These are phyloP conservation scores for Trichoderma hamatum DNA, from an alignment of 2,329 filamentous ascomycete genomes.

Conservation along the genomic window DNA sequence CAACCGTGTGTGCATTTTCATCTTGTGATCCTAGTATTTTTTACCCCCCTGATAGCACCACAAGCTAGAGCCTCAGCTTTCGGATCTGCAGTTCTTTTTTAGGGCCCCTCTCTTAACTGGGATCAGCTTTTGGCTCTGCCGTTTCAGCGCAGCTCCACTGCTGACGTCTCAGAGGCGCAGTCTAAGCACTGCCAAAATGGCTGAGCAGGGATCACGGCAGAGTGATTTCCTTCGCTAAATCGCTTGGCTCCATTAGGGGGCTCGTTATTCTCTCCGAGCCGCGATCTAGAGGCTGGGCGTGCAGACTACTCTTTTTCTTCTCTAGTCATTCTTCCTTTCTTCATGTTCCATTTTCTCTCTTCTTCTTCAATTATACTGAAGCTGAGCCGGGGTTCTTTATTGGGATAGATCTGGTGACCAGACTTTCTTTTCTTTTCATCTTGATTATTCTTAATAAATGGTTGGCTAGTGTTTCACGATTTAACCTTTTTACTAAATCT, in stretches of 20 bases:
- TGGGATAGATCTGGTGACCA: background rate
- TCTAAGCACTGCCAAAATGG: slow-evolving; percentile 18
- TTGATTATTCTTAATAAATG: slow-evolving; percentile 1
- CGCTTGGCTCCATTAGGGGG: slow-evolving; percentile 13
- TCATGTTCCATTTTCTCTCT: background rate
- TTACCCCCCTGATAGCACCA: background rate
- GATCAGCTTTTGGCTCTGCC: background rate
- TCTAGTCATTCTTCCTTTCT: background rate
- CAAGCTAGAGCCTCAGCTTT: slow-evolving; percentile 1
- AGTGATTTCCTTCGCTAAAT: background rate
- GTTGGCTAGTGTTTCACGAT: slow-evolving; percentile 1
- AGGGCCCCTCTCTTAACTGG: background rate
- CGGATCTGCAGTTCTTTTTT: slow-evolving; percentile 10
- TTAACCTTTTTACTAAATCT: background rate
- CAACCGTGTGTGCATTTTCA: background rate
- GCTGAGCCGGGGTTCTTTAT: background rate
- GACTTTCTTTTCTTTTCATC: background rate
- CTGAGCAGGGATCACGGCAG: slow-evolving; percentile 5
- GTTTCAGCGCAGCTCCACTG: slow-evolving; percentile 31
- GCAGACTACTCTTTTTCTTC: background rate
- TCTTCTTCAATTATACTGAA: background rate
- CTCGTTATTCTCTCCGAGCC: background rate
- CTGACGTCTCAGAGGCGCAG: slow-evolving; percentile 38
- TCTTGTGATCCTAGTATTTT: no score
- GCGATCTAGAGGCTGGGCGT: background rate